Conservation (phyloP, 371 early-diverging fungal genomes). For the Mucor circinelloides region DNA sequence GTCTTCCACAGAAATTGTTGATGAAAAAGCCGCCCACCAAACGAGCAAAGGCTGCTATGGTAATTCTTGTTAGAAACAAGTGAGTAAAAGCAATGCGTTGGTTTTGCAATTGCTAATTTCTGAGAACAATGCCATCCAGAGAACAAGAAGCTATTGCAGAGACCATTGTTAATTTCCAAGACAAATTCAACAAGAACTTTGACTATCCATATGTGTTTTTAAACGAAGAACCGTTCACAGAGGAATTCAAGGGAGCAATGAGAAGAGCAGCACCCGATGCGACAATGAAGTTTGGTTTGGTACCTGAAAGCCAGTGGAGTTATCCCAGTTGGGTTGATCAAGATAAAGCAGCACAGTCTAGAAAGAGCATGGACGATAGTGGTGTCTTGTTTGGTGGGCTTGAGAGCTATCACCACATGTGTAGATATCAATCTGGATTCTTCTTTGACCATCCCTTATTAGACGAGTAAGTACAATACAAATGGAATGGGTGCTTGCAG, state of each 20-base stretch:
- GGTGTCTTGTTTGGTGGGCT: conserved; percentile 43
- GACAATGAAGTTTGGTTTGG: conserved; percentile 69
- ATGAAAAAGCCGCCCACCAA: conserved; percentile 37
- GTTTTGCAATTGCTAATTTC: neutral
- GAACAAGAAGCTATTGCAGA: conserved; percentile 46
- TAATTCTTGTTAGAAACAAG: conserved; percentile 54
- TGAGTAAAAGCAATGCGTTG: conserved; percentile 5
- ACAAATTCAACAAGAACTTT: conserved; percentile 54
- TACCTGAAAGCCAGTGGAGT: conserved; percentile 74
- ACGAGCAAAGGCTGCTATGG: conserved; percentile 55
- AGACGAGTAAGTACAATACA: conserved; percentile 54
- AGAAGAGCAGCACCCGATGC: conserved; percentile 49
- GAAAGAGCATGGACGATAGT: conserved; percentile 45
- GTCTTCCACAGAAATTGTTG: conserved; percentile 46
- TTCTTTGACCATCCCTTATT: conserved; percentile 85
- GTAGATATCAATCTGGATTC: conserved; percentile 87
- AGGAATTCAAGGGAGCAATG: conserved; percentile 48
- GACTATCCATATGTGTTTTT: conserved; percentile 54
- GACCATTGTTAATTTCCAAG: conserved; percentile 45
- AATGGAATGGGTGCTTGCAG: neutral
- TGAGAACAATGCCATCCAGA: conserved; percentile 11
- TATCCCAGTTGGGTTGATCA: conserved; percentile 69
- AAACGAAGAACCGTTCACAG: conserved; percentile 49
- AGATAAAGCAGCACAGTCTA: conserved; percentile 34
- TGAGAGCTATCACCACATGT: conserved; percentile 66